Conservation (phyloP, 208 protist genomes). For the Tritrichomonas foetus region DNA sequence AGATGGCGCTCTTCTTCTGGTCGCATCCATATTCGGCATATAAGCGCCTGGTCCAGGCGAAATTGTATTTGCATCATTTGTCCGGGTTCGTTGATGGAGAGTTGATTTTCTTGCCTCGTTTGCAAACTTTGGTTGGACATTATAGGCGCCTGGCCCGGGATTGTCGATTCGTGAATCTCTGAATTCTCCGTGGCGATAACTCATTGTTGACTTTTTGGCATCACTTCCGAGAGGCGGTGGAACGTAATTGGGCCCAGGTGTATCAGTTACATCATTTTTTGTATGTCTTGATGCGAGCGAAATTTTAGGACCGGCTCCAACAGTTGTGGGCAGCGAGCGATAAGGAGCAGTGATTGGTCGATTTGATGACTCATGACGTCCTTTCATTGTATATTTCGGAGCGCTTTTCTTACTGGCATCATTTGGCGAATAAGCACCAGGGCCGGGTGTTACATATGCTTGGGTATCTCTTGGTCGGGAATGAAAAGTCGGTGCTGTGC, state of each 20-base stretch:
- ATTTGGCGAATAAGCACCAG: neutral
- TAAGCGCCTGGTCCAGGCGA: constrained; percentile 23
- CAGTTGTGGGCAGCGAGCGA: neutral
- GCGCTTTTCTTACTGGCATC: neutral
- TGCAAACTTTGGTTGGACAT: neutral
- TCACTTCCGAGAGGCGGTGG: neutral
- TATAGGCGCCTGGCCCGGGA: constrained; percentile 22
- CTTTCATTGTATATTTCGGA: constrained; percentile 10
- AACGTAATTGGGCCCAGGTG: neutral
- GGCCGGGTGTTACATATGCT: neutral
- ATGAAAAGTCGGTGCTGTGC: neutral
- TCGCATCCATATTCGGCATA: neutral
- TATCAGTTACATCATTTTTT: neutral
- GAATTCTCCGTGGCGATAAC: neutral
- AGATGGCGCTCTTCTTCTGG: neutral
- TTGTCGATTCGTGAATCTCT: neutral
- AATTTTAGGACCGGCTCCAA: neutral
- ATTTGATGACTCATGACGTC: neutral
- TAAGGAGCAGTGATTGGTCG: neutral
- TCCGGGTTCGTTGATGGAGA: neutral
- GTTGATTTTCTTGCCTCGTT: neutral
- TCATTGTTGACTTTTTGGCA: neutral
- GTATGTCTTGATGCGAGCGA: neutral
- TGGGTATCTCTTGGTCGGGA: neutral
- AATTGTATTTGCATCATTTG: too few species aligned